Percentiles rank a stretch among this genome's conserved stretches.
Evolutionary conservation across 495 filamentous ascomycete genomes (phyloP).

Genomic region (Penicillium fimorum): DNA sequence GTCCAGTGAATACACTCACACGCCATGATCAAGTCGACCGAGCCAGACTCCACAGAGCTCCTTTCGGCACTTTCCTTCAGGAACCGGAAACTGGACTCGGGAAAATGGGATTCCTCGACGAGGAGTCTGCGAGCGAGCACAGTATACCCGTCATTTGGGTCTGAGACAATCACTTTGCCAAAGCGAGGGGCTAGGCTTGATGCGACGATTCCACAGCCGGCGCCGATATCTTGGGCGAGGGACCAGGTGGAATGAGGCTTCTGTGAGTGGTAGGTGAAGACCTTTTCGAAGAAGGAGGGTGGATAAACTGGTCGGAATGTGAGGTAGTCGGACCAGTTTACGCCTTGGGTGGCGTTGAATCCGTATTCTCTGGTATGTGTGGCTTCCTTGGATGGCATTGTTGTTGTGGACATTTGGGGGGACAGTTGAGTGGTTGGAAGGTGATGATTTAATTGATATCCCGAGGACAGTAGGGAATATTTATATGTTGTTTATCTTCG

Average conservation of each 20-base stretch:
- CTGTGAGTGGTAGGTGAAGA: conserved; percentile 6
- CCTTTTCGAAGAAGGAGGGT: conserved; percentile 4
- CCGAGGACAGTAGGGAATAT: neutral
- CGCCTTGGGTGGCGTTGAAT: conserved; percentile 6
- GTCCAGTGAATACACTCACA: conserved; percentile 12
- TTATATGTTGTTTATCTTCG: neutral
- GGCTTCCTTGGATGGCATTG: neutral
- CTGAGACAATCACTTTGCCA: conserved; percentile 6
- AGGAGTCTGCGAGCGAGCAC: conserved; percentile 4
- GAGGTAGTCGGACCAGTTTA: conserved; percentile 9
- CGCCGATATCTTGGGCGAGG: conserved; percentile 4
- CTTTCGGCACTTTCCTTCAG: conserved; percentile 4
- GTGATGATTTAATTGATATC: neutral
- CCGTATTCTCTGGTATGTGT: neutral
- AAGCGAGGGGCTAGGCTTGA: conserved; percentile 5
- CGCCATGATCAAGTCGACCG: conserved; percentile 2
- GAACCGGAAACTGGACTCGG: neutral
- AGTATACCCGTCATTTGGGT: conserved; percentile 8
- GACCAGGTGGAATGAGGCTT: neutral
- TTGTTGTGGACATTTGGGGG: neutral
- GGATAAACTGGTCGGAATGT: conserved; percentile 8
- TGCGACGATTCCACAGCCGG: conserved; percentile 7
- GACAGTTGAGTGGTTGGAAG: neutral
- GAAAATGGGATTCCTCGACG: neutral
- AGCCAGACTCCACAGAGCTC: conserved; percentile 1